Evolutionary conservation across 495 filamentous ascomycete genomes (phyloP).

Genomic region (Aspergillus leporis): DNA sequence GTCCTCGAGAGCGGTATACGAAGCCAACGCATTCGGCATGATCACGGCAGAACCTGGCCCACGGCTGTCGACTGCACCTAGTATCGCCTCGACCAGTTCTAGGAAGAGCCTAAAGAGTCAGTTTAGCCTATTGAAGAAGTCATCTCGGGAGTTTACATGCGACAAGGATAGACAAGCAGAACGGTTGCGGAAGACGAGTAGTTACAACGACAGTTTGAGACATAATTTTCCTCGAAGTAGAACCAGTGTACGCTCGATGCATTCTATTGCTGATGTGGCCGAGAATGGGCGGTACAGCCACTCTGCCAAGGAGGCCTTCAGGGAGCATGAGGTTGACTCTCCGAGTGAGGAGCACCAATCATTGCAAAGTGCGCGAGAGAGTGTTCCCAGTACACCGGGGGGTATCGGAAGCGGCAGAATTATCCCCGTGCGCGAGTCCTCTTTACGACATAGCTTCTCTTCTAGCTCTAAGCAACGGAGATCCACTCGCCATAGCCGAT

Average conservation of each 20-base stretch:
- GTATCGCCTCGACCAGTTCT: constrained; percentile 45
- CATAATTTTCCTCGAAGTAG: constrained; percentile 39
- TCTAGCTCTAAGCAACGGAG: constrained; percentile 36
- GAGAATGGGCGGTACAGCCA: constrained; percentile 35
- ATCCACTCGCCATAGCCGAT: constrained; percentile 41
- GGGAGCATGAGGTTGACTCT: constrained; percentile 23
- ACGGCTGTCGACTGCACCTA: constrained; percentile 38
- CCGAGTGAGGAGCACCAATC: constrained; percentile 30
- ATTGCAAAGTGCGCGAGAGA: constrained; percentile 29
- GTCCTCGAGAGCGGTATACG: constrained; percentile 35
- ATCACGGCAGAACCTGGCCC: constrained; percentile 45
- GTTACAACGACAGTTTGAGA: constrained; percentile 39
- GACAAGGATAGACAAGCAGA: constrained; percentile 40
- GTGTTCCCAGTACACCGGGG: constrained; percentile 35
- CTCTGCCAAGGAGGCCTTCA: constrained; percentile 22
- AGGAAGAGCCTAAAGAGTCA: constrained; percentile 40
- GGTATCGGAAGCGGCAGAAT: constrained; percentile 49
- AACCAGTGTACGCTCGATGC: constrained; percentile 44
- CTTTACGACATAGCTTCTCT: constrained; percentile 57
- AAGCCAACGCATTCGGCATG: constrained; percentile 43
- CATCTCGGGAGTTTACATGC: constrained; percentile 37
- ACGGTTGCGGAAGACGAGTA: constrained; percentile 37
- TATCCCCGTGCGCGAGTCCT: constrained; percentile 70
- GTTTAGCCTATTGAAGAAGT: constrained; percentile 35
- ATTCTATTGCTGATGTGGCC: constrained; percentile 48